A percentile compares a stretch with the other conserved stretches of the same genome.
Evolutionary conservation across 306 rosid genomes (phyloP).

Genomic region (Prunus padus): DNA sequence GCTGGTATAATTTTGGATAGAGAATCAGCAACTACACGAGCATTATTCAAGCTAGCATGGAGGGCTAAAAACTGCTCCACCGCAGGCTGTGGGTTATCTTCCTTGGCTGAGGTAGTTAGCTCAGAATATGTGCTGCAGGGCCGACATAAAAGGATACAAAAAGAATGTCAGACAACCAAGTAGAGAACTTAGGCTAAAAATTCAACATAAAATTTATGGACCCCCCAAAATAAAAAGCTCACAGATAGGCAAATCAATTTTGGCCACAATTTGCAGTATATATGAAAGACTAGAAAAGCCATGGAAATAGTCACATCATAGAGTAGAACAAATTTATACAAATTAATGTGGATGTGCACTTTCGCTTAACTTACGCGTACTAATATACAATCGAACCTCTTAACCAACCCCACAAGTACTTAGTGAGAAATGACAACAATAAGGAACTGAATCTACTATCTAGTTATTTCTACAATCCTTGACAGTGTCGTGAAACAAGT

Average conservation of each 20-base stretch:
- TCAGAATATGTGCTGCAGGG: slow-evolving; percentile 72
- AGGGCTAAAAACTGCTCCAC: slow-evolving; percentile 84
- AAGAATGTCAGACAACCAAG: slow-evolving; percentile 21
- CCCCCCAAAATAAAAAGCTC: not conserved
- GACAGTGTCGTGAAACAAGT: no score
- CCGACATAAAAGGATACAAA: not conserved
- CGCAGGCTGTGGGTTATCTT: slow-evolving; percentile 73
- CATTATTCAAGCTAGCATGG: slow-evolving; percentile 57
- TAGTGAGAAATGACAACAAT: not conserved
- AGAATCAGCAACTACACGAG: slow-evolving; percentile 53
- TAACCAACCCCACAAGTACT: not conserved
- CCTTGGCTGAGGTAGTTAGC: slow-evolving; percentile 64
- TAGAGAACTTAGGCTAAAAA: not conserved
- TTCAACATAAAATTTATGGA: not conserved
- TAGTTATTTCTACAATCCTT: not conserved
- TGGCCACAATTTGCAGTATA: not conserved
- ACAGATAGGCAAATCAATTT: not conserved
- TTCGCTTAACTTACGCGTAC: not conserved
- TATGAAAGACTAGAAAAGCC: not conserved
- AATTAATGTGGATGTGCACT: not conserved
- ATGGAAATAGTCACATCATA: not conserved
- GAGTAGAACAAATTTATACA: not conserved
- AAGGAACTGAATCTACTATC: not conserved
- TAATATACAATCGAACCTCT: not conserved
- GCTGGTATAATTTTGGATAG: slow-evolving; percentile 52